phyloP scores from a whole-genome alignment of 805 yeast genomes.

The Myxozyma udenii region DNA sequence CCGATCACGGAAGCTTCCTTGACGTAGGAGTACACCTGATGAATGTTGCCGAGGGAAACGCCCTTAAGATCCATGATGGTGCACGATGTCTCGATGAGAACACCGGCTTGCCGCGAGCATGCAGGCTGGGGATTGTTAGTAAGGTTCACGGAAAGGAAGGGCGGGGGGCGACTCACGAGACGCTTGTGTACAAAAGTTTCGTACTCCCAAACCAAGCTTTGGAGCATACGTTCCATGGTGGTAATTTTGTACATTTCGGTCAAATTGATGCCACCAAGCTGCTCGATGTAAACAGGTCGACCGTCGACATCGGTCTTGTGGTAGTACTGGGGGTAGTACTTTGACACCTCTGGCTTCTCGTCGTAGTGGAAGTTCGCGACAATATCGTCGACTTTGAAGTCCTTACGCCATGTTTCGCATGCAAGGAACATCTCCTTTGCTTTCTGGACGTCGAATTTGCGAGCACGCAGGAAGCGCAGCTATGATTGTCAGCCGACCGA shows the following conservation, averaged over 20 bases:
- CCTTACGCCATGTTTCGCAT: constrained; percentile 88
- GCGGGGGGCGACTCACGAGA: constrained; percentile 42
- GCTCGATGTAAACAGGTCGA: constrained; percentile 92
- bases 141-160: background rate
- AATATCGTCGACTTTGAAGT: constrained; percentile 81
- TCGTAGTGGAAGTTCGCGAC: constrained; percentile 82
- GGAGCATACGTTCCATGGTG: constrained; percentile 91
- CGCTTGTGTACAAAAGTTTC: constrained; percentile 82
- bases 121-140: constrained; percentile 55
- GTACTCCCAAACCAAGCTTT: constrained; percentile 95
- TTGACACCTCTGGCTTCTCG: constrained; percentile 67
- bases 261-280: constrained; percentile 85
- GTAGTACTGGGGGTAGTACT: constrained; percentile 90
- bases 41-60: constrained; percentile 77
- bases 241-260: constrained; percentile 90
- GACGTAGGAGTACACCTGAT: constrained; percentile 81
- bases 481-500: background rate
- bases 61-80: constrained; percentile 95
- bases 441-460: constrained; percentile 82
- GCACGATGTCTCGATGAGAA: constrained; percentile 89
- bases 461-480: constrained; percentile 86
- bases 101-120: constrained; percentile 76
- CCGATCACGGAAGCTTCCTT: constrained; percentile 92
- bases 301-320: constrained; percentile 97
- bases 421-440: constrained; percentile 79